A percentile compares a stretch with the other conserved stretches of the same genome.
These are phyloP conservation scores for Moniliella sp. DNA, from an alignment of 1,284 basidiomycete genomes.

Conservation along the genomic window DNA sequence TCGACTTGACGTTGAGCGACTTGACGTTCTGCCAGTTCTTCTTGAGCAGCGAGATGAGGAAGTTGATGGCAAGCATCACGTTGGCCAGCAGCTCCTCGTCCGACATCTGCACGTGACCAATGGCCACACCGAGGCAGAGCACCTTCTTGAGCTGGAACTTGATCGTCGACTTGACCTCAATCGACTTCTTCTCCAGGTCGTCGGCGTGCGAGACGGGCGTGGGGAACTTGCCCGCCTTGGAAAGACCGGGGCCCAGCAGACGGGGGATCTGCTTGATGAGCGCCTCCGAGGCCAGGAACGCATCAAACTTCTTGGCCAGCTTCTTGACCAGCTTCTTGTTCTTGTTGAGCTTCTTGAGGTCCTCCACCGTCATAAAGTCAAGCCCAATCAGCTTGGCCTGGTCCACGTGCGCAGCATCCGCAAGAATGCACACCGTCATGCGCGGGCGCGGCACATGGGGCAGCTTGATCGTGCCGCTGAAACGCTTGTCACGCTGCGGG, in stretches of 20 bases:
- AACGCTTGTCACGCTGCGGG: conserved; percentile 35
- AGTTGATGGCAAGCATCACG: conserved; percentile 97
- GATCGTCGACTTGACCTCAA: conserved; percentile 90
- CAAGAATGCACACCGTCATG: conserved; percentile 98
- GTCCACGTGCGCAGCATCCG: conserved; percentile 95
- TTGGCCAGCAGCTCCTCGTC: conserved; percentile 92
- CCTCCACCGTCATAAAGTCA: conserved; percentile 93
- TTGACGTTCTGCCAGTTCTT: conserved; percentile 99
- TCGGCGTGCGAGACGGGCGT: conserved; percentile 72
- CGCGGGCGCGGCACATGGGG: conserved; percentile 89
- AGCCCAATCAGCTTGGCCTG: conserved; percentile 89
- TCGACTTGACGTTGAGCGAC: conserved; percentile 91
- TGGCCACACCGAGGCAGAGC: conserved; percentile 90
- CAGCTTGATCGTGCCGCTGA: conserved; percentile 43
- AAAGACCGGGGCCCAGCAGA: conserved; percentile 96
- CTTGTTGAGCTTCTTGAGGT: conserved; percentile 98
- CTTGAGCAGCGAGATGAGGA: conserved; percentile 95
- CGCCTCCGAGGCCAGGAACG: conserved; percentile 89
- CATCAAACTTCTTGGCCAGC: conserved; percentile 98
- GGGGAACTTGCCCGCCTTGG: conserved; percentile 99
- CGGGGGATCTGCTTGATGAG: conserved; percentile 99
- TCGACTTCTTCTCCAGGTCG: conserved; percentile 74
- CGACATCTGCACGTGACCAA: conserved; percentile 89
- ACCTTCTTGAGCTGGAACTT: conserved; percentile 61
- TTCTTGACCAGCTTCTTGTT: conserved; percentile 99